phyloP scores from a whole-genome alignment of 257 asterid species.

The Solanum piurae region DNA sequence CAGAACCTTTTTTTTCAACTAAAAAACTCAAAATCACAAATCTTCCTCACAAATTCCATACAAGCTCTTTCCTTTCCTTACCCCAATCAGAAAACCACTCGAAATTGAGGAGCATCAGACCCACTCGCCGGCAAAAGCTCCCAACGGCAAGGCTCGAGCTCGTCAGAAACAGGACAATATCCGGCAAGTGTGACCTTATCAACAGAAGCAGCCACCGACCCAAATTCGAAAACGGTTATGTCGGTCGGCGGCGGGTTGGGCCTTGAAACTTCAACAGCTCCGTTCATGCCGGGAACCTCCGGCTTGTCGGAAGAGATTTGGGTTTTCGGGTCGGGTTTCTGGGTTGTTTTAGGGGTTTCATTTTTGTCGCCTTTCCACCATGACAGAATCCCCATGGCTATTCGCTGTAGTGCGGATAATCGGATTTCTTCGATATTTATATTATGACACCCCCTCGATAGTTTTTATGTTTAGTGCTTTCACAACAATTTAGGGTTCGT shows the following conservation, averaged over 20 bases:
- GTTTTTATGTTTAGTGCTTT: not conserved
- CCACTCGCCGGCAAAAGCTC: conserved; percentile 69
- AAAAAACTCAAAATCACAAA: not conserved
- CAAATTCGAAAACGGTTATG: conserved; percentile 65
- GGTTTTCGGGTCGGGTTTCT: conserved; percentile 25
- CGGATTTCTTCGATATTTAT: not conserved
- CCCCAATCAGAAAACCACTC: conserved; percentile 52
- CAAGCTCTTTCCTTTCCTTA: not conserved
- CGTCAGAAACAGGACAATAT: conserved; percentile 76
- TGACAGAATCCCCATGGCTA: conserved; percentile 3
- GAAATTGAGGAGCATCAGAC: conserved; percentile 79
- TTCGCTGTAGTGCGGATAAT: not conserved
- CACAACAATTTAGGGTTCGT: too few relatives aligned
- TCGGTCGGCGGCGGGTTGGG: conserved; percentile 25
- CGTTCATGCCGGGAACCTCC: conserved; percentile 69
- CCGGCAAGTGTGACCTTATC: conserved; percentile 83
- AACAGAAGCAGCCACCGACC: conserved; percentile 64
- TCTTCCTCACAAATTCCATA: not conserved
- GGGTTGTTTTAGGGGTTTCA: not conserved
- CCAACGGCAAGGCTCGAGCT: conserved; percentile 87
- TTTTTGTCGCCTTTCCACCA: conserved; percentile 20
- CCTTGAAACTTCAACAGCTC: conserved; percentile 62
- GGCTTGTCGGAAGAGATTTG: conserved; percentile 24
- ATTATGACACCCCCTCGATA: not conserved
- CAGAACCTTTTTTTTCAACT: not conserved